Evolutionary conservation across 768 basidiomycete genomes (phyloP), one percentile per base, ranked within the genome.

Genomic region (Tricholoma sp.): DNA sequence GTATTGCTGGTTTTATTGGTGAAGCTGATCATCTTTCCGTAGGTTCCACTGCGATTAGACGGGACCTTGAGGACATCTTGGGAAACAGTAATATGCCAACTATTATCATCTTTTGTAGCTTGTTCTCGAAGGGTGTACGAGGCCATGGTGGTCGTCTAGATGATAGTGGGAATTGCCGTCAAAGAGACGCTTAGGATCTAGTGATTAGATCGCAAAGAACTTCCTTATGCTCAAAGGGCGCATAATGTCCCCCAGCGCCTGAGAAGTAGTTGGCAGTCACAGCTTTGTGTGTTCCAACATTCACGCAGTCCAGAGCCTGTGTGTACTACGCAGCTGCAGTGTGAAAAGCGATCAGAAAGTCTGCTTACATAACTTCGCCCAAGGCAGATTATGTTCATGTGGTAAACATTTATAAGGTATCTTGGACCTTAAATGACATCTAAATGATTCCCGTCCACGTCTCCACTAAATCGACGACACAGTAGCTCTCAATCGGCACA

Each of bases 401-500:
- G n/a, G n/a, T n/a, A n/a, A n/a, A 5, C 3, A 27, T 27, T 27
- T 27, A 27, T 27, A 27, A 27, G 24, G 24, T 18, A 22, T 7
- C 21, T 46, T 24, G 4, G n/a, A n/a, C n/a, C n/a, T n/a, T n/a
- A n/a, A n/a, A n/a, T n/a, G n/a, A n/a, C 0, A 24, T 32, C 53
- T 54, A 76, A 16, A 80, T 67, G 12, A 86, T 71, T 11, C 86
- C 88, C 5, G 89, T 90, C 85, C 83, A 87, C 18, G 84, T 85
- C 52, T 88, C 88, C 27, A 92, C 79, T 59, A 97, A 79, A 72
- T 98, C 94, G 50, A 96, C 76, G 21, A 92, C 79, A 63, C 89
- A 91, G 61, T 87, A 88, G 12, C 92, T 91, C 59, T 88, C 83
- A 60, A 96, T 81, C 7, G 97, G 95, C 12, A 95, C 81, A 68